phyloP scores from a whole-genome alignment of 306 rosid species.

The Trifolium subterraneum region DNA sequence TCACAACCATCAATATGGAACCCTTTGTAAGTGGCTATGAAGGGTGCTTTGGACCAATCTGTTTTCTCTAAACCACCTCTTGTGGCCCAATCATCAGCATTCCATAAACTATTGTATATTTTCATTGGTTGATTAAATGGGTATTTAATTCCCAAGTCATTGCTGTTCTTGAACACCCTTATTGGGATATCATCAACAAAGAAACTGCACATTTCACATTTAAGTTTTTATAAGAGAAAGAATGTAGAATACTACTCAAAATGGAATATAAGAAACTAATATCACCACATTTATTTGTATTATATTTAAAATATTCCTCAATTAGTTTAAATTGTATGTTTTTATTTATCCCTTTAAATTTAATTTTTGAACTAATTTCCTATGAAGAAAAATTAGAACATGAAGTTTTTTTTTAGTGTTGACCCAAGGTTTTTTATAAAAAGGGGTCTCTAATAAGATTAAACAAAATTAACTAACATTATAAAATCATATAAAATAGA shows the following conservation, averaged over 20 bases:
- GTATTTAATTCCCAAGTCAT: constrained; percentile 71
- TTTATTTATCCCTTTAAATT: no score
- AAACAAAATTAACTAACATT: not conserved
- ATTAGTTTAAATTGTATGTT: not conserved
- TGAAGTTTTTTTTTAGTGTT: no score
- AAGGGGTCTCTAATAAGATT: no score
- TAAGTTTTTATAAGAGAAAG: not conserved
- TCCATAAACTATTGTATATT: constrained; percentile 90
- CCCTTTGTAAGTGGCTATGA: constrained; percentile 71
- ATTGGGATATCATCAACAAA: constrained; percentile 79
- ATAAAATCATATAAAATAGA: not conserved
- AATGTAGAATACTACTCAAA: not conserved
- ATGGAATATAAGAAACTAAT: no score
- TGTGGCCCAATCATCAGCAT: constrained; percentile 96
- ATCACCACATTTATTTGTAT: not conserved
- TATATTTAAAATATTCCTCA: not conserved
- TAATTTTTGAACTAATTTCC: no score
- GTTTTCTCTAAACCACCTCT: constrained; percentile 91
- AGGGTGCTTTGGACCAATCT: constrained; percentile 92
- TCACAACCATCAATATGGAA: constrained; percentile 93
- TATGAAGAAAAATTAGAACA: no score
- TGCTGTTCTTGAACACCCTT: constrained; percentile 83
- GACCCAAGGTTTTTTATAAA: no score
- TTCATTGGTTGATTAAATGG: constrained; percentile 97
- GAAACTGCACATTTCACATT: constrained; percentile 57